Conservation (phyloP, 208 protist genomes). For the Herpetomonas tarakana region DNA sequence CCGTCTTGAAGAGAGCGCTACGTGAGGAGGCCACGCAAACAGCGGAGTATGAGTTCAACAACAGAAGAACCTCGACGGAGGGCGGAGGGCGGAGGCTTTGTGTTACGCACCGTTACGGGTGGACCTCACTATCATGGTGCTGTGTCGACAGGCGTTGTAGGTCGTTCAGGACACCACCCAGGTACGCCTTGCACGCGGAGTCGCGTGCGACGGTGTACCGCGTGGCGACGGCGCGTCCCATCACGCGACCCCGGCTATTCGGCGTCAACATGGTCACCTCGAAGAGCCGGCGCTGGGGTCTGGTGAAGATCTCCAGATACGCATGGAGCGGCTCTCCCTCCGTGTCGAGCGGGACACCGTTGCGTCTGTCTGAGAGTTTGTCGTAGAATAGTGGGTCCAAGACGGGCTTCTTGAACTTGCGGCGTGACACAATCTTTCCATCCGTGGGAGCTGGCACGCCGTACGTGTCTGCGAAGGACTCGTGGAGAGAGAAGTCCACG, state of each 20-base stretch:
- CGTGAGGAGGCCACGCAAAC: too few species aligned
- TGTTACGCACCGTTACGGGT: too few species aligned
- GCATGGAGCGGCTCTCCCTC: constrained; percentile 39
- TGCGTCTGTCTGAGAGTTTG: constrained; percentile 63
- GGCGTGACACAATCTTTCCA: constrained; percentile 41
- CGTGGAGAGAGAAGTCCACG: constrained; percentile 31
- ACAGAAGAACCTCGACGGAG: too few species aligned
- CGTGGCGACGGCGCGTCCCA: constrained; percentile 53
- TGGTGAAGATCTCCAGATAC: constrained; percentile 50
- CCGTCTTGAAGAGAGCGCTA: too few species aligned
- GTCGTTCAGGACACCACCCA: constrained; percentile 61
- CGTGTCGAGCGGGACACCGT: constrained; percentile 71
- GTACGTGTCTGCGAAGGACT: constrained; percentile 61
- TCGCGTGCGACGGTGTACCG: constrained; percentile 72
- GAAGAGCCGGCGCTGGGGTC: constrained; percentile 57
- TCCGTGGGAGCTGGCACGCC: constrained; percentile 53
- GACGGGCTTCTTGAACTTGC: constrained; percentile 61
- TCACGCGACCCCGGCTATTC: constrained; percentile 21
- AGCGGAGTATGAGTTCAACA: too few species aligned
- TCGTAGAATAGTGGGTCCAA: constrained; percentile 82
- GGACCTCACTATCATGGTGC: too few species aligned
- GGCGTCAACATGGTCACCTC: constrained; percentile 68
- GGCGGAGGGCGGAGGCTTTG: too few species aligned
- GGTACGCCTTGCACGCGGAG: constrained; percentile 53
- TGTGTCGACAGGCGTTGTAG: too few species aligned